These are phyloP conservation scores for Vigna reflexopilosa DNA, from an alignment of 306 rosid genomes.

Conservation along the genomic window DNA sequence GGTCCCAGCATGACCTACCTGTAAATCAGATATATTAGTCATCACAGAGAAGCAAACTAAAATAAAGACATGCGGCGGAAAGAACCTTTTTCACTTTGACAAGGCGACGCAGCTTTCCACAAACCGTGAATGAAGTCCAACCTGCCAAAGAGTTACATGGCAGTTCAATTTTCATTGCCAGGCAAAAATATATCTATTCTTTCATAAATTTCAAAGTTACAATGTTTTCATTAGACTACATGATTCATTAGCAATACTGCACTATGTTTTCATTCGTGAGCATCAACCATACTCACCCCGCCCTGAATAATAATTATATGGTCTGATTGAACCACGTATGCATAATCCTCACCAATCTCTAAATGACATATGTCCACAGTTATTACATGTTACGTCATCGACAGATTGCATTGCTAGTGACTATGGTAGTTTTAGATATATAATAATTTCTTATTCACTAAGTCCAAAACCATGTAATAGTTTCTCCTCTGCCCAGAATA, in stretches of 20 bases:
- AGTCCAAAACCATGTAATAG: background rate
- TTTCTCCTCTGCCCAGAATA: background rate
- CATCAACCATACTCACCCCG: background rate
- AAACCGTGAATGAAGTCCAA: slow-evolving; percentile 97
- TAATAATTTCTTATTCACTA: background rate
- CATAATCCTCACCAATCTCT: background rate
- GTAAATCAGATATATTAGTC: slow-evolving; percentile 44
- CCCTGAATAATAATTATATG: background rate
- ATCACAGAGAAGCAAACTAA: background rate
- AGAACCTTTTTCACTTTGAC: slow-evolving; percentile 93
- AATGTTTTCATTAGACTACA: background rate
- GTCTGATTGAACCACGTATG: background rate
- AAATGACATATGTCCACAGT: too few relatives aligned
- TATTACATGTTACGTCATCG: too few relatives aligned
- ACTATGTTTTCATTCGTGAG: slow-evolving; percentile 7
- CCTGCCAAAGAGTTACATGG: slow-evolving; percentile 58
- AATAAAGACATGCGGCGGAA: background rate
- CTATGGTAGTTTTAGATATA: background rate
- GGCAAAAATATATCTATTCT: background rate
- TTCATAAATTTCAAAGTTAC: slow-evolving; percentile 10
- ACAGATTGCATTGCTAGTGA: too few relatives aligned
- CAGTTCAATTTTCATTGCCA: slow-evolving; percentile 18
- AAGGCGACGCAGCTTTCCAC: slow-evolving; percentile 94
- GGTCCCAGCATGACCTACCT: slow-evolving; percentile 99
- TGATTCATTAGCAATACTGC: background rate